A percentile compares a stretch with the other conserved stretches of the same genome.
Evolutionary conservation across 805 yeast species (phyloP).

Genomic region (Cyberlindnera euphorbiae): DNA sequence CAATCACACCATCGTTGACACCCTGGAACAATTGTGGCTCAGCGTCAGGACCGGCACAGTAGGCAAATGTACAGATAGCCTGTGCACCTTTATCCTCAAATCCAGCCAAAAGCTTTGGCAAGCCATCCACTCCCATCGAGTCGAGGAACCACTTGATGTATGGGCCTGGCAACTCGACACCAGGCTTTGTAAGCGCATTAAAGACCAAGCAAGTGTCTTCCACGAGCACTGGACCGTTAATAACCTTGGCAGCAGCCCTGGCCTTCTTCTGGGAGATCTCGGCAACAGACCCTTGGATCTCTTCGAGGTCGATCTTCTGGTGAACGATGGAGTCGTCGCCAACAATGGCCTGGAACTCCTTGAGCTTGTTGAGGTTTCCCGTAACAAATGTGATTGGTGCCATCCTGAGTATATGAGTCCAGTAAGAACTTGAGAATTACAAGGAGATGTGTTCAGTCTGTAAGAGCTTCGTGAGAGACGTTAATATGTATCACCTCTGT

Average conservation of each 20-base stretch:
- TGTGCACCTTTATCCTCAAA: slow-evolving; percentile 82
- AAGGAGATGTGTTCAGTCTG: too few relatives aligned
- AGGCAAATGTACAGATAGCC: slow-evolving; percentile 92
- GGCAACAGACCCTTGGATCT: slow-evolving; percentile 82
- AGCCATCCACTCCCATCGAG: slow-evolving; percentile 67
- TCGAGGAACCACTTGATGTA: slow-evolving; percentile 89
- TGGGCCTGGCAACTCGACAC: slow-evolving; percentile 79
- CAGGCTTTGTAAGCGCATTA: slow-evolving; percentile 60
- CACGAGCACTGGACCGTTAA: slow-evolving; percentile 79
- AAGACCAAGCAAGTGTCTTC: slow-evolving; percentile 93
- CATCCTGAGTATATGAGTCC: too few relatives aligned
- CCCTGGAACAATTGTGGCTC: slow-evolving; percentile 84
- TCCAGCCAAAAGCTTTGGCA: slow-evolving; percentile 71
- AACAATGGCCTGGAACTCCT: slow-evolving; percentile 77
- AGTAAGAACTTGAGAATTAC: too few relatives aligned
- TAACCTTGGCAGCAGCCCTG: slow-evolving; percentile 56
- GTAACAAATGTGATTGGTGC: slow-evolving; percentile 63
- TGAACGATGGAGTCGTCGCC: slow-evolving; percentile 50
- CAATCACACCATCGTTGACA: slow-evolving; percentile 74
- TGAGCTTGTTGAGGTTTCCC: slow-evolving; percentile 84
- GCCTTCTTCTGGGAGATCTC: slow-evolving; percentile 83
- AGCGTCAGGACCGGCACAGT: slow-evolving; percentile 72
- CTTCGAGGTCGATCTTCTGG: slow-evolving; percentile 74
- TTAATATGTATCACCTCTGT: too few relatives aligned
- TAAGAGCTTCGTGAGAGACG: too few relatives aligned